Evolutionary conservation across 306 rosid species (phyloP), one percentile per base, ranked within the genome.

Genomic region (Boehmeria nivea): DNA sequence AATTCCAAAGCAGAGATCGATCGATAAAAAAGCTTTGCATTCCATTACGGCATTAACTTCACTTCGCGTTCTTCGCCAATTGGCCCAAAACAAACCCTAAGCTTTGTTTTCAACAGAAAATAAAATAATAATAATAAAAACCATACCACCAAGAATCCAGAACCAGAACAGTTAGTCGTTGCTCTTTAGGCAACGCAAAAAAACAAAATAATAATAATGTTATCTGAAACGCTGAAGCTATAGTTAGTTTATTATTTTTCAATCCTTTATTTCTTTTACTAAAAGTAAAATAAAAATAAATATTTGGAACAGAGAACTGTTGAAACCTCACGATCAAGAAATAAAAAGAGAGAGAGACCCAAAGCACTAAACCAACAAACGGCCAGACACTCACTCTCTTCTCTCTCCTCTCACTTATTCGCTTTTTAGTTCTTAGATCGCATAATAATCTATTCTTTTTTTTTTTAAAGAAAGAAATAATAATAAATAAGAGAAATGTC

Each of bases 401-500:
- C 9, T 11, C 3, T 2, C 2, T 23, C 18, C 1, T 36, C 28
- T 63, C 26, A 25, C 11, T 5, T 10, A 7, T 59, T 19, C 13
- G 14, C 15, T 54, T 62, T 2, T 27, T n/a, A 17, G 15, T 52
- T 21, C 64, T 44, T n/a, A 16, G 26, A 31, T 13, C 43, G n/a
- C 43, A 45, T 40, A 26, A 11, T n/a, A n/a, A n/a, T n/a, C n/a
- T n/a, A n/a, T n/a, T n/a, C 24, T 17, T 6, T 21, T 25, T 5
- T 39, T 52, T 36, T 54, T 50, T 70, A 25, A 6, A 15, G 11
- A 33, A 33, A 33, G 38, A 33, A 11, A 33, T 4, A 33, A 33
- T 5, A 33, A 33, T 5, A 11, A 33, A 33, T 33, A 33, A 33
- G 11, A 11, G 11, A 20, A 63, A 89, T 82, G 94, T 83, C 86